Evolutionary conservation across 768 basidiomycete species (phyloP).

Genomic region (Pulveroboletus sp.): DNA sequence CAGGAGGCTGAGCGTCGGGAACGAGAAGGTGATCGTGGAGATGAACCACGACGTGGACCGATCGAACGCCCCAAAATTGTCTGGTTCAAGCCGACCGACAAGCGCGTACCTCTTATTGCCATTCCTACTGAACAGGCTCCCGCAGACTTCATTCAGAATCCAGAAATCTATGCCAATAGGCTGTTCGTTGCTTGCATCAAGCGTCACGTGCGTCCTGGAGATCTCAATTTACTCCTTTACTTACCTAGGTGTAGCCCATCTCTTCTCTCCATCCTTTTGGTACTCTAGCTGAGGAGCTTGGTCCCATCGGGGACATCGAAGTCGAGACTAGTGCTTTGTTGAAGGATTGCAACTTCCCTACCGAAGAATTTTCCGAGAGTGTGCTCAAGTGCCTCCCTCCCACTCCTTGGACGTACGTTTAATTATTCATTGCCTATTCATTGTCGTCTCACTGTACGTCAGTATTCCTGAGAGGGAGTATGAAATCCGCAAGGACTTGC

Average conservation of each 20-base stretch:
- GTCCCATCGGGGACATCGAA: conserved; percentile 97
- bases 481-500: conserved; percentile 85
- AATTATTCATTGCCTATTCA: background rate
- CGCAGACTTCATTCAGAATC: conserved; percentile 91
- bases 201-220: conserved; percentile 70
- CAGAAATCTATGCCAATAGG: conserved; percentile 85
- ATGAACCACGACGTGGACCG: conserved; percentile 73
- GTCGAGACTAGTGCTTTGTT: conserved; percentile 96
- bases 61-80: conserved; percentile 97
- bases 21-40: conserved; percentile 89
- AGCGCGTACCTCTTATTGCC: conserved; percentile 96
- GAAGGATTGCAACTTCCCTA: conserved; percentile 99
- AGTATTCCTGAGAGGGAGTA: conserved; percentile 89
- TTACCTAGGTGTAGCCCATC: conserved; percentile 57
- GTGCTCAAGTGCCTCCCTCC: conserved; percentile 96
- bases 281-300: conserved; percentile 95
- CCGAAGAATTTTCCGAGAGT: conserved; percentile 94
- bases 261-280: conserved; percentile 99
- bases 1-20: conserved; percentile 97
- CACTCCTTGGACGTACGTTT: conserved; percentile 85
- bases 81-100: conserved; percentile 99
- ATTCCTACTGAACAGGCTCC: conserved; percentile 99
- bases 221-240: conserved; percentile 4
- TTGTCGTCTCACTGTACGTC: conserved; percentile 10
- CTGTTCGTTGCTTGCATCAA: conserved; percentile 99